Base-by-base conservation (phyloP, 352 stramenopile genomes). In the Poterioochromonas sp. region DNA sequence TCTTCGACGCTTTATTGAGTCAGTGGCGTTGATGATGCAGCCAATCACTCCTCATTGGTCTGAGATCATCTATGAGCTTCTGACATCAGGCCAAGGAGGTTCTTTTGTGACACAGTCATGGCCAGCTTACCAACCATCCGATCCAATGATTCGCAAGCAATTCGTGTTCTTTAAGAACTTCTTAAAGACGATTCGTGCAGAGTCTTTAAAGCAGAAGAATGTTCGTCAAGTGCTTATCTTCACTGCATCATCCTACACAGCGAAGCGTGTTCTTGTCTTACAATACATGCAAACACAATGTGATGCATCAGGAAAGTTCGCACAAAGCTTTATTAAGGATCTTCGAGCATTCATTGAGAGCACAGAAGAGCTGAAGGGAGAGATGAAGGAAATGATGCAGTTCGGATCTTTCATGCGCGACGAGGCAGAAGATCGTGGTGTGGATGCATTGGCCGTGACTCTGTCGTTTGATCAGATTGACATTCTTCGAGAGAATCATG, bases 311-410 rank as follows among this genome's bases (percentile, higher is more conserved):
- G 86, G 81, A 80, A 76, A 86, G 49, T 92, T 94, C 84, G 84
- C 88, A 41, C 83, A 79, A 26, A 87, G 92, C 80, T 92, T 94
- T 62, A 92, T 93, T 87, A 92, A 92, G 83, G 83, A 89, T 20
- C 82, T 94, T 22, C 94, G 94, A 87, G 83, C 84, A 32, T 78
- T 87, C 73, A 83, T 80, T 8, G 85, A 87, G 58, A 40, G 63
- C 64, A 83, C 92, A 80, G 87, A 91, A 71, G 88, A 90, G 43
- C 78, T 94, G 64, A 93, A 93, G 86, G 91, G 89, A 83, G 81
- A 93, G 12, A 93, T 87, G 20, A 98, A 97, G 87, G 91, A 94
- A 79, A 88, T 94, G 39, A 98, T 98, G 94, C 94, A 98, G 82
- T 97, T 98, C 80, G 93, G 90, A 78, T 90, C 91, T 35, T 98